phyloP scores from a whole-genome alignment of 768 basidiomycete species.

The Rhodotorula graminis region DNA sequence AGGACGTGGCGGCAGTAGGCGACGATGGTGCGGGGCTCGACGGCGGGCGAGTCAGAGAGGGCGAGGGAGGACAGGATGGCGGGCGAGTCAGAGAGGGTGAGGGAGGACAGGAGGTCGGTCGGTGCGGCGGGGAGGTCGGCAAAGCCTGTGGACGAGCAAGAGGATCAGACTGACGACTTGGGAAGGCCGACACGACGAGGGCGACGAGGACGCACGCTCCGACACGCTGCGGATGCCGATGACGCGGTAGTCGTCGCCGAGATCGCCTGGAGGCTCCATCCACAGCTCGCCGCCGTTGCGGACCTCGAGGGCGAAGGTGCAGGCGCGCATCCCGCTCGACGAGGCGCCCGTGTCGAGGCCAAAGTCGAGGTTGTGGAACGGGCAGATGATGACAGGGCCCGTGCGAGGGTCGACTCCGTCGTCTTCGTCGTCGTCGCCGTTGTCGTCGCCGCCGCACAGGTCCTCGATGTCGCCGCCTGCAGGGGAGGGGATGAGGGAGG shows the following conservation, averaged over 20 bases:
- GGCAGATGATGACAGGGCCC: conserved; percentile 25
- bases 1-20: conserved; percentile 74
- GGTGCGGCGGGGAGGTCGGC: conserved; percentile 59
- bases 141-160: conserved; percentile 51
- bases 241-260: conserved; percentile 58
- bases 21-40: conserved; percentile 61
- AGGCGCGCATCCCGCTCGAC: conserved; percentile 64
- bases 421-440: not conserved
- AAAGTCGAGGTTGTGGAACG: conserved; percentile 56
- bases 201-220: conserved; percentile 54
- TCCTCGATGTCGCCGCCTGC: conserved; percentile 23
- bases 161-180: not conserved
- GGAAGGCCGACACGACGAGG: not conserved
- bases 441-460: not conserved
- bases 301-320: conserved; percentile 61
- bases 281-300: conserved; percentile 51
- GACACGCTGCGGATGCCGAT: conserved; percentile 68
- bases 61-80: conserved; percentile 14
- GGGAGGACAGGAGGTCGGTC: conserved; percentile 31
- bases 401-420: not conserved
- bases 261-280: conserved; percentile 57
- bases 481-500: not conserved
- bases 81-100: conserved; percentile 13
- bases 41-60: conserved; percentile 4
- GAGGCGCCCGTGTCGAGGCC: conserved; percentile 65